These are phyloP conservation scores for Aspergillus saccharolyticus DNA, from an alignment of 495 filamentous ascomycete species.

Conservation along the genomic window DNA sequence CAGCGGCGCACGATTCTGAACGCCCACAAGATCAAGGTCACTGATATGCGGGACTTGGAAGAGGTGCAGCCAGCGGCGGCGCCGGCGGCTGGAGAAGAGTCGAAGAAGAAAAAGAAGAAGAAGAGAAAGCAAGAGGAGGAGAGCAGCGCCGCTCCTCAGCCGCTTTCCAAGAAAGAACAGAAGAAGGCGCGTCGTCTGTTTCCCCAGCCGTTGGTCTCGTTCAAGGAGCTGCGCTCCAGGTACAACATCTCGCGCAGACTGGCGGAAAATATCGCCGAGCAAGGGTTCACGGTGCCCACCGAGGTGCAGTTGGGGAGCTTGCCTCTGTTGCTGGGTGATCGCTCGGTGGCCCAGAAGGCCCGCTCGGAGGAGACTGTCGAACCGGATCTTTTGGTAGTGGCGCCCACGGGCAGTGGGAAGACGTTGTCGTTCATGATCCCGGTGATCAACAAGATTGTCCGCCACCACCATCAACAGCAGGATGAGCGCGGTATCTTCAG, in stretches of 20 bases:
- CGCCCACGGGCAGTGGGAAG: constrained; percentile 97
- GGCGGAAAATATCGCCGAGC: constrained; percentile 69
- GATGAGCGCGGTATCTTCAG: constrained; percentile 49
- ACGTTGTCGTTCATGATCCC: constrained; percentile 89
- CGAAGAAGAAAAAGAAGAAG: constrained; percentile 50
- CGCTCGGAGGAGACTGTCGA: constrained; percentile 18
- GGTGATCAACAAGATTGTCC: constrained; percentile 67
- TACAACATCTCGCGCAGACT: constrained; percentile 69
- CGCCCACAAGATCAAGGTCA: constrained; percentile 83
- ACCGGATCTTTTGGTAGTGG: constrained; percentile 77
- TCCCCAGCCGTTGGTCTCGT: constrained; percentile 73
- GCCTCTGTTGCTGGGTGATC: constrained; percentile 62
- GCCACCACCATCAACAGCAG: constrained; percentile 40
- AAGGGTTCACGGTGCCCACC: constrained; percentile 82
- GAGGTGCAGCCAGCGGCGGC: constrained; percentile 29
- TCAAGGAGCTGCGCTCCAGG: constrained; percentile 60
- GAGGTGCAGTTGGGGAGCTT: constrained; percentile 88
- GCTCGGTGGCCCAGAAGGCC: constrained; percentile 18
- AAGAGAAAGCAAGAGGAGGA: constrained; percentile 44
- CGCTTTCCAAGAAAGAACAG: constrained; percentile 48
- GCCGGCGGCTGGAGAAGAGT: constrained; percentile 38
- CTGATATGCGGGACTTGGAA: constrained; percentile 52
- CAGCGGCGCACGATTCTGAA: constrained; percentile 71
- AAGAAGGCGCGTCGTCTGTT: constrained; percentile 53
- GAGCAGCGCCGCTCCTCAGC: constrained; percentile 23